Evolutionary conservation across 495 filamentous ascomycete species (phyloP), one percentile per base, ranked within the genome.

Genomic region (Xylaria nigripes): DNA sequence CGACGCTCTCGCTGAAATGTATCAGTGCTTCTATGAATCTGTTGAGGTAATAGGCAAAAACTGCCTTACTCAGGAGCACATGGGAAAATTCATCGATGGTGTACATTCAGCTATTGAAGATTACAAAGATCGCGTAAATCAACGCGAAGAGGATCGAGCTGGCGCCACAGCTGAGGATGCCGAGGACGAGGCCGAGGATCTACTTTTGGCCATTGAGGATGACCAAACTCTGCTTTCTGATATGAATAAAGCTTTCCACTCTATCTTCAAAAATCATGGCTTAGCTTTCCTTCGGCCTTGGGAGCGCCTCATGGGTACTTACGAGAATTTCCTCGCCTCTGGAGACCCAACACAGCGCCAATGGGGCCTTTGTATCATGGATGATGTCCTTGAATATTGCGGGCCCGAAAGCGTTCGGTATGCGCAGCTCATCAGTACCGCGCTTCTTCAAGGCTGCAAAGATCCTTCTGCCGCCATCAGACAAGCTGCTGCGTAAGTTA

Each of bases 211-310:
- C 6, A 87, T 99, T 30, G 94, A 99, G 69, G 94, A 99, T 60
- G 94, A 99, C 66, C 93, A 97, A 68, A 91, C 89, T 23, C 75
- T 99, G 19, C 82, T 99, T 45, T 95, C 91, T 8, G 94, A 99
- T 64, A 99, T 99, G 94, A 99, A 97, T 83, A 99, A 99, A 75
- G 90, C 94, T 0, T 99, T 95, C 81, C 94, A 99, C 70, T 93
- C 88, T 42, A 90, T 99, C 61, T 97, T 97, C 76, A 96, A 96
- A 77, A 88, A 96, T 76, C 88, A 94, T 63, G 86, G 88, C 51
- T 76, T 80, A 16, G 67, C 76, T 24, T 99, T 97, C 80, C 80
- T 99, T 48, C 86, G 81, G 8, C 70, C 86, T 41, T 97, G 92
- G 92, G 83, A 93, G 62, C 81, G 83, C 22, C 78, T 99, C 18